Conservation (phyloP, 345 rosid genomes). For the Pistacia vera region DNA sequence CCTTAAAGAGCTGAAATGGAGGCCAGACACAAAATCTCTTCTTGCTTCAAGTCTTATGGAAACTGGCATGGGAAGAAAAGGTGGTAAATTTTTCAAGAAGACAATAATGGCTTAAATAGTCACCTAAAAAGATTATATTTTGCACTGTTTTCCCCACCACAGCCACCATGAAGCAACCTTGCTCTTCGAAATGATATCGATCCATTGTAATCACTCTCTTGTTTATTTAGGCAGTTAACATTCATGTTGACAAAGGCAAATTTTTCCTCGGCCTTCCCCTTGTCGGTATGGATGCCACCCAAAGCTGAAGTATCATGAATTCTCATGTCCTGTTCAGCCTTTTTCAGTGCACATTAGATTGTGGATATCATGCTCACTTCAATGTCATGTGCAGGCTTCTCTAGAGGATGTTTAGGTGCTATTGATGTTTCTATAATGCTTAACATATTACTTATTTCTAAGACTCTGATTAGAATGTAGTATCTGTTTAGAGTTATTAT, state of each 20-base stretch:
- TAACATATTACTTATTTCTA: not conserved
- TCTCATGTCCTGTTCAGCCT: not conserved
- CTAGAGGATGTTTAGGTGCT: not conserved
- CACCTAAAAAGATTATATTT: conserved; percentile 10
- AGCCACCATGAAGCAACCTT: not conserved
- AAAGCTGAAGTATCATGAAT: not conserved
- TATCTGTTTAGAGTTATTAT: not conserved
- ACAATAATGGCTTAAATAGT: conserved; percentile 27
- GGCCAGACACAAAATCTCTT: conserved; percentile 79
- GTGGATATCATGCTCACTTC: not conserved
- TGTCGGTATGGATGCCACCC: not conserved
- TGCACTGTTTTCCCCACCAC: not conserved
- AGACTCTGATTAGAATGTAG: not conserved
- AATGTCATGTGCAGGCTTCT: not conserved
- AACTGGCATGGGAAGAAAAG: conserved; percentile 75
- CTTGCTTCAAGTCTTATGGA: conserved; percentile 61
- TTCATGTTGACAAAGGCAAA: conserved; percentile 5
- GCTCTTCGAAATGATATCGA: not conserved
- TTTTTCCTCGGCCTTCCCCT: not conserved
- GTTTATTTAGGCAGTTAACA: conserved; percentile 1
- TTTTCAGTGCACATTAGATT: not conserved
- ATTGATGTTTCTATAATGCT: not conserved
- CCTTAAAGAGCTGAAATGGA: conserved; percentile 88
- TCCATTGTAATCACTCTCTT: not conserved
- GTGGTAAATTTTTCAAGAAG: conserved; percentile 76